These are phyloP conservation scores for Calonectria montana DNA, from an alignment of 2,329 filamentous ascomycete species.

Conservation along the genomic window DNA sequence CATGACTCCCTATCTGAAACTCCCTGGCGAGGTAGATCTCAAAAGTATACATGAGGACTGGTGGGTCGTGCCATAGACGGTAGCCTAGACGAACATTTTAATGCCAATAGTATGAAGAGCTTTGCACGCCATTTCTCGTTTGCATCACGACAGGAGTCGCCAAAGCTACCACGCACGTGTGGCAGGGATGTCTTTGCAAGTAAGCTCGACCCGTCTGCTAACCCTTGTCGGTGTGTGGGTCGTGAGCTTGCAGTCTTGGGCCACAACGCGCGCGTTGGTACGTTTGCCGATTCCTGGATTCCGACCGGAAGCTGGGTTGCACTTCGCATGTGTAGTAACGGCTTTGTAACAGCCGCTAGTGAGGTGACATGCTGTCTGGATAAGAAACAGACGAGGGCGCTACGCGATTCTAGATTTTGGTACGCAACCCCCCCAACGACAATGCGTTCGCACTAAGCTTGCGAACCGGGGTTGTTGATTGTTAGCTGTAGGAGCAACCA, in stretches of 20 bases:
- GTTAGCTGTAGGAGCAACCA: slow-evolving; percentile 12
- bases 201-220: background rate
- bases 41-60: slow-evolving; percentile 75
- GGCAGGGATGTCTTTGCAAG: slow-evolving; percentile 12
- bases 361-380: background rate
- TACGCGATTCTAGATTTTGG: slow-evolving; percentile 12
- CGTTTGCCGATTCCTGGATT: background rate
- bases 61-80: slow-evolving; percentile 61
- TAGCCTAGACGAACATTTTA: slow-evolving; percentile 1
- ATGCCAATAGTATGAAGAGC: slow-evolving; percentile 20
- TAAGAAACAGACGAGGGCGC: background rate
- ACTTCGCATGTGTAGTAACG: slow-evolving; percentile 3
- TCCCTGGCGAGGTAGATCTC: slow-evolving; percentile 68
- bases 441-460: slow-evolving; percentile 18
- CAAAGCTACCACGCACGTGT: slow-evolving; percentile 5
- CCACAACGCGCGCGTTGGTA: slow-evolving; percentile 3
- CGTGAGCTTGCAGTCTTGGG: background rate
- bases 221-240: slow-evolving; percentile 15
- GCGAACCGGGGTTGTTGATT: slow-evolving; percentile 5
- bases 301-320: background rate
- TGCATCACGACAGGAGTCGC: slow-evolving; percentile 22
- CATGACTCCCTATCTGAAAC: slow-evolving; percentile 71
- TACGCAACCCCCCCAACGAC: slow-evolving; percentile 6
- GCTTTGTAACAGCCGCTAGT: slow-evolving; percentile 1
- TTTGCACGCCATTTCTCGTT: slow-evolving; percentile 34